Evolutionary conservation across 2,329 filamentous ascomycete species (phyloP), one percentile per base, ranked within the genome.

Genomic region (Penicillium sp.): DNA sequence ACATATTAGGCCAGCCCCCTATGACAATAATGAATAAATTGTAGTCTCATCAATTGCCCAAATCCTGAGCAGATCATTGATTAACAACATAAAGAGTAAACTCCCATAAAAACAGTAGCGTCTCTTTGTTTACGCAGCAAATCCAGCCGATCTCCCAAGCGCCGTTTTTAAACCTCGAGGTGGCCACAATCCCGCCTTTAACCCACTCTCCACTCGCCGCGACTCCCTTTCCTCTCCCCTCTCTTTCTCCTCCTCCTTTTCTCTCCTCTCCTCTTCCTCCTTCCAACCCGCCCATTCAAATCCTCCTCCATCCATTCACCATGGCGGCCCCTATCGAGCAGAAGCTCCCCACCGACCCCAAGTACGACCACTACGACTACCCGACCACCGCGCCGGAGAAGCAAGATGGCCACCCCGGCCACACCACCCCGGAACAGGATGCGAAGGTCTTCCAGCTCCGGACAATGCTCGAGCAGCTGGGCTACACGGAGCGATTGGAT

Each of bases 321-420:
- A 78, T 74, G 73, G 71, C 72, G 50, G 64, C 72, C 50, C 56
- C 72, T 45, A 56, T 68, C 59, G 69, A 74, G 37, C 73, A 76
- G 60, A 73, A 75, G 58, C 68, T 79, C 70, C 77, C 82, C 69
- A 80, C 92, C 72, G 89, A 96, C 80, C 85, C 91, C 78, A 97
- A 97, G 83, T 96, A 98, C 84, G 95, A 98, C 82, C 79, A 96
- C 83, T 98, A 95, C 81, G 93, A 97, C 80, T 98, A 87, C 83
- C 95, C 95, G 66, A 92, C 89, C 67, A 89, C 86, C 65, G 88
- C 92, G 51, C 86, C 91, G 59, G 86, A 87, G 70, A 78, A 85
- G 51, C 86, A 89, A 75, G 82, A 84, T 72, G 95, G 95, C 68
- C 93, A 97, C 79, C 89, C 94, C 65, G 95, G 95, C 76, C 88